Evolutionary conservation across 768 basidiomycete genomes (phyloP).

Genomic region (Plicaturopsis crispa): DNA sequence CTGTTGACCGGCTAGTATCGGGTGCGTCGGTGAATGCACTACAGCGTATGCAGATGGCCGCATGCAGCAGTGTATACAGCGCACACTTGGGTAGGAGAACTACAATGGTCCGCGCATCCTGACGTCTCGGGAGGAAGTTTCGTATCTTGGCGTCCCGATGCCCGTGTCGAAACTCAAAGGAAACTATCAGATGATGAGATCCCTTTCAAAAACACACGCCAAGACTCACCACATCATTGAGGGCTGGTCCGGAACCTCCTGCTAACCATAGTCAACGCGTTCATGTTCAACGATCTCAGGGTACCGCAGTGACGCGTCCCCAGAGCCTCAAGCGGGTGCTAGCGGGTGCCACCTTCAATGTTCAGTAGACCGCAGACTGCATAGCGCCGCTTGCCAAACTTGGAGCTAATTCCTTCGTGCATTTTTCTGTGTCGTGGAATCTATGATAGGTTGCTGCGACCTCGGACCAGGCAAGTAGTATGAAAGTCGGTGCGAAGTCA

Average conservation of each 20-base stretch:
- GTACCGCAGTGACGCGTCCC: slow-evolving; percentile 50
- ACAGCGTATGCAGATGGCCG: slow-evolving; percentile 67
- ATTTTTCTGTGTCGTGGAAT: slow-evolving; percentile 44
- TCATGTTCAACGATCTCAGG: slow-evolving; percentile 36
- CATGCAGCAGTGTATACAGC: slow-evolving; percentile 41
- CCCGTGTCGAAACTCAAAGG: slow-evolving; percentile 70
- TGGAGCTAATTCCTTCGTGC: slow-evolving; percentile 55
- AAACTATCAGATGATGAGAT: slow-evolving; percentile 41
- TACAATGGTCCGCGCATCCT: slow-evolving; percentile 65
- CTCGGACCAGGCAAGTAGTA: no score
- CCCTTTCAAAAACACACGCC: slow-evolving; percentile 1
- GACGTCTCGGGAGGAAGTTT: slow-evolving; percentile 61
- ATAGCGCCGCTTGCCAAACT: slow-evolving; percentile 68
- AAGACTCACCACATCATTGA: slow-evolving; percentile 64
- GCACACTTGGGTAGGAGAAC: slow-evolving; percentile 75
- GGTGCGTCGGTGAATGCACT: slow-evolving; percentile 67
- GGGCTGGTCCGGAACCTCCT: slow-evolving; percentile 73
- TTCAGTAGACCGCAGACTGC: slow-evolving; percentile 63
- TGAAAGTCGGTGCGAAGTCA: no score
- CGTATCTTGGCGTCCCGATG: slow-evolving; percentile 72
- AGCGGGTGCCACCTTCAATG: slow-evolving; percentile 67
- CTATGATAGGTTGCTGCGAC: slow-evolving; percentile 54
- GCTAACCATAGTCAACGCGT: slow-evolving; percentile 75
- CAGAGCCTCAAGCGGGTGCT: slow-evolving; percentile 60
- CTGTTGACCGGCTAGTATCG: slow-evolving; percentile 61